Evolutionary conservation across 1,284 basidiomycete species (phyloP), one percentile per base, ranked within the genome.

Genomic region (Hypsizygus ulmarius): DNA sequence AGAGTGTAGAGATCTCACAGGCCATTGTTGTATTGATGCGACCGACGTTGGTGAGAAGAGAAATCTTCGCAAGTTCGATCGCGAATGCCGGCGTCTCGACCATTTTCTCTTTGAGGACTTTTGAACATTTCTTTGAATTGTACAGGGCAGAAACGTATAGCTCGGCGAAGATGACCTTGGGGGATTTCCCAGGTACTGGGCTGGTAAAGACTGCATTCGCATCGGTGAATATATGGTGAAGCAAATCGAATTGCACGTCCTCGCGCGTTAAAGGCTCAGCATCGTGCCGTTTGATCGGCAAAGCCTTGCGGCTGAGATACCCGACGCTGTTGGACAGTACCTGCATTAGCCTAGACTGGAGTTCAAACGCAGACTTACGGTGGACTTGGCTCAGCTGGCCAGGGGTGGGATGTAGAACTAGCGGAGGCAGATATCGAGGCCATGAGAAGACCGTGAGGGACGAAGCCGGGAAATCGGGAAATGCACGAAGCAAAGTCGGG

Each of bases 11-110:
- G 32, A 42, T 71, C 84, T 74, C 65, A 92, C 90, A 95, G 49
- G 93, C 93, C 78, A 94, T 87, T 27, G 93, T 95, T 18, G 93
- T 95, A 63, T 95, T 96, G 65, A 96, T 91, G 49, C 92, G 76
- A n/a, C 93, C 93, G 41, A 94, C 86, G 60, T 96, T 96, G 42
- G 93, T 90, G 38, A 96, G 74, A 21, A 96, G 72, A 35, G 89
- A 87, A 37, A 94, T 80, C 71, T 90, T 93, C 43, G 83, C 87
- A 55, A 93, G 82, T 66, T 93, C 91, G 47, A 84, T 72, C 2
- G 83, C 87, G 64, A 92, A 95, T 12, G 81, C 80, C 28, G 87
- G 87, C 1, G 81, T 86, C 47, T 89, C 85, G 38, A 81, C 62
- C 76, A 93, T 87, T 67, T 91, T 93, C 63, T 93, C 88, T 62